phyloP scores from a whole-genome alignment of 192 early-diverging fungal species.

The Spizellomyces punctatus region DNA sequence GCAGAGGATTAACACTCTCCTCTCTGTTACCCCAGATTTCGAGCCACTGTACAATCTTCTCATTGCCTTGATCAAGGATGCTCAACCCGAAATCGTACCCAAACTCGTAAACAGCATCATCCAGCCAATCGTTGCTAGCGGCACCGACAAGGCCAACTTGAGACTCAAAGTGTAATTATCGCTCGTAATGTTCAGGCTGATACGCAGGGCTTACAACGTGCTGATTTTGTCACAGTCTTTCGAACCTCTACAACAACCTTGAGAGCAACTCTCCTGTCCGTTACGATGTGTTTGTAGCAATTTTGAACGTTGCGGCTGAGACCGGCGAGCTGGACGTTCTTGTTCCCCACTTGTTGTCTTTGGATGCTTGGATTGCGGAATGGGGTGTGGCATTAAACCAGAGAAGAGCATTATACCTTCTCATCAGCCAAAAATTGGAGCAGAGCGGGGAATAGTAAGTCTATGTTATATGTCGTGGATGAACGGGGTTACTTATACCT shows the following conservation, averaged over 20 bases:
- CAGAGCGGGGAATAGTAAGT: conserved; percentile 36
- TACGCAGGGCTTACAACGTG: neutral
- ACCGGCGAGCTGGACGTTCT: conserved; percentile 70
- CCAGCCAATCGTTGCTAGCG: conserved; percentile 48
- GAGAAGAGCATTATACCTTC: conserved; percentile 62
- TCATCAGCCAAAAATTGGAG: conserved; percentile 65
- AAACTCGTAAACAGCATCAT: conserved; percentile 49
- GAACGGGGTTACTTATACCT: neutral
- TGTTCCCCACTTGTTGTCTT: conserved; percentile 60
- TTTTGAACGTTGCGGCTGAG: conserved; percentile 74
- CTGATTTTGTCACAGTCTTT: conserved; percentile 50
- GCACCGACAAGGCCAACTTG: conserved; percentile 51
- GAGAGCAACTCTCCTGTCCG: conserved; percentile 56
- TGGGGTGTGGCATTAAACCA: conserved; percentile 68
- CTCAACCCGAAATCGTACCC: conserved; percentile 46
- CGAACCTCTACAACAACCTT: conserved; percentile 86
- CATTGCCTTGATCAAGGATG: conserved; percentile 62
- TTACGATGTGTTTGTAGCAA: conserved; percentile 69
- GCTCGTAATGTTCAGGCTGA: neutral
- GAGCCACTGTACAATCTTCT: conserved; percentile 72
- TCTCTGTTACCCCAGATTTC: conserved; percentile 46
- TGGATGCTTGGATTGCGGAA: conserved; percentile 67
- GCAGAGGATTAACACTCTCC: neutral
- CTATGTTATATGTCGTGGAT: conserved; percentile 52
- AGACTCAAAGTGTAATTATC: conserved; percentile 65